These are phyloP conservation scores for Jackrogersella multiformis DNA, from an alignment of 495 filamentous ascomycete genomes.

Conservation along the genomic window DNA sequence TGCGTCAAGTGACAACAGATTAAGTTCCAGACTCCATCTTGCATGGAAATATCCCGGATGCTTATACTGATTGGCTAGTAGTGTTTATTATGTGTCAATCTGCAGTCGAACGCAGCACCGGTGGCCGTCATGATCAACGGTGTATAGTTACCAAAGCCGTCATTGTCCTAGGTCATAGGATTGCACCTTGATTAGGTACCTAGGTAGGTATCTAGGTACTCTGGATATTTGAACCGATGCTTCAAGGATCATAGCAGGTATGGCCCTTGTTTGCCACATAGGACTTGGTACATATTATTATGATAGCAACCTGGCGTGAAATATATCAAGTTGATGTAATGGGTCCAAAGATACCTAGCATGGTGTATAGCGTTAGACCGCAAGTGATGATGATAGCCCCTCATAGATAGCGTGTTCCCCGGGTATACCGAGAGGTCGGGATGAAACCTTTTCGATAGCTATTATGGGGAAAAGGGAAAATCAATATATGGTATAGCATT, in stretches of 20 bases:
- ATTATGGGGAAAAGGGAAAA: slow-evolving; percentile 3
- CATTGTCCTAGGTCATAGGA: slow-evolving; percentile 1
- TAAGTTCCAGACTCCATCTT: slow-evolving; percentile 34
- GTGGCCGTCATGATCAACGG: slow-evolving; percentile 1
- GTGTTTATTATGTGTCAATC: slow-evolving; percentile 11
- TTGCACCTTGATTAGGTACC: slow-evolving; percentile 10
- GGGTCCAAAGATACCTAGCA: neutral
- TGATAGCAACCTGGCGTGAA: neutral
- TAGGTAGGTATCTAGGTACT: too few relatives aligned
- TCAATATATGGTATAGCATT: neutral
- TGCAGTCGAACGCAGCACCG: slow-evolving; percentile 5
- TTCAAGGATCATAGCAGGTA: neutral
- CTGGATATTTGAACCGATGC: neutral
- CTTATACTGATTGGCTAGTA: slow-evolving; percentile 5
- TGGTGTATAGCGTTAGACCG: slow-evolving; percentile 4
- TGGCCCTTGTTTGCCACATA: neutral
- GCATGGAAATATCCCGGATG: slow-evolving; percentile 4
- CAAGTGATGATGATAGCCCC: neutral
- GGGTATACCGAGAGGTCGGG: neutral
- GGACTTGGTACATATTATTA: neutral
- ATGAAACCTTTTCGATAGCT: too few relatives aligned
- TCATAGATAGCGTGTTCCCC: slow-evolving; percentile 4
- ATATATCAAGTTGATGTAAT: slow-evolving; percentile 5
- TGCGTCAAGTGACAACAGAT: slow-evolving; percentile 15
- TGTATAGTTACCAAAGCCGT: neutral